Conservation (phyloP, 192 early-diverging fungal species). For the Piromyces sp. region DNA sequence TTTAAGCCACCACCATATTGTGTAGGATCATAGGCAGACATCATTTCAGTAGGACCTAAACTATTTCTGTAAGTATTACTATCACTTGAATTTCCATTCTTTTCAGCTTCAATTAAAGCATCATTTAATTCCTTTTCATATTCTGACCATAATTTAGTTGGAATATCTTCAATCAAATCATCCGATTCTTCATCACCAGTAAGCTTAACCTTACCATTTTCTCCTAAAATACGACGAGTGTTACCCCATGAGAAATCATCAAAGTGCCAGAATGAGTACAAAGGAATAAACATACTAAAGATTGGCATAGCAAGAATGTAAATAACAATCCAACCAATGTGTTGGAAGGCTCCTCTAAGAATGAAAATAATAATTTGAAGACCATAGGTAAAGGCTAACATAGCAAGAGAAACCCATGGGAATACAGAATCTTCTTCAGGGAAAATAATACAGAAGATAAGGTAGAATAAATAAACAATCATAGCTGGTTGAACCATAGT, state of each 20-base stretch:
- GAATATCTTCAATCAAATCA: conserved; percentile 22
- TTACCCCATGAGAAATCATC: conserved; percentile 99
- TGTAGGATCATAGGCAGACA: not conserved
- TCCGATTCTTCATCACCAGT: not conserved
- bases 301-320: conserved; percentile 79
- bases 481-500: conserved; percentile 87
- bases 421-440: conserved; percentile 11
- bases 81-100: not conserved
- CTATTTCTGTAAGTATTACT: not conserved
- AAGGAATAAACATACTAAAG: conserved; percentile 44
- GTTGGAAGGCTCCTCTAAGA: conserved; percentile 74
- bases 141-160: conserved; percentile 63
- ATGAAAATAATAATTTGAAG: conserved; percentile 27
- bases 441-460: not conserved
- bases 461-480: conserved; percentile 53
- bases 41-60: not conserved
- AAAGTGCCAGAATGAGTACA: conserved; percentile 96
- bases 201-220: conserved; percentile 40
- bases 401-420: conserved; percentile 67
- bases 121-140: conserved; percentile 49
- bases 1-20: not conserved
- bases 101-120: not conserved
- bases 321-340: conserved; percentile 79
- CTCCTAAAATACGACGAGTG: conserved; percentile 78
- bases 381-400: conserved; percentile 76